Evolutionary conservation across 805 yeast species (phyloP).

Genomic region (Barnettozyma siamensis): DNA sequence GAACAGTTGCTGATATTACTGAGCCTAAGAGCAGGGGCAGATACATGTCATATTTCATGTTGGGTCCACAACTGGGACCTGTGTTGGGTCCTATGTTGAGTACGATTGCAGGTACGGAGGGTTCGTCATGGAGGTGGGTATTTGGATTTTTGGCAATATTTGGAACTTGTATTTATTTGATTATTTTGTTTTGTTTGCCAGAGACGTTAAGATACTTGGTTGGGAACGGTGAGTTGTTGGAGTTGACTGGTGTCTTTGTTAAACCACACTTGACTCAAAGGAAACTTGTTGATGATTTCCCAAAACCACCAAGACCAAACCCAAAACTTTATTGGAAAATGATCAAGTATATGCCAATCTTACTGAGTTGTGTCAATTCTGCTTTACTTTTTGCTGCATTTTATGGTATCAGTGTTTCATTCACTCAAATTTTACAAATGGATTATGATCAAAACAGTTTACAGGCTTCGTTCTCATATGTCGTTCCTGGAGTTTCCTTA

Average conservation of each 20-base stretch:
- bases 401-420: conserved; percentile 47
- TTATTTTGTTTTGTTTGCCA: conserved; percentile 59
- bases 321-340: conserved; percentile 32
- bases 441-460: conserved; percentile 33
- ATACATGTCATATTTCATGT: conserved; percentile 78
- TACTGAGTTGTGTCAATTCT: conserved; percentile 40
- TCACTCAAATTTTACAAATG: conserved; percentile 34
- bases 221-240: conserved; percentile 39
- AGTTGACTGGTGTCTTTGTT: conserved; percentile 22
- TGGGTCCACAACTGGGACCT: conserved; percentile 88
- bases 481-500: conserved; percentile 48
- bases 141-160: conserved; percentile 72
- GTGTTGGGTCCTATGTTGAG: conserved; percentile 81
- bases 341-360: conserved; percentile 37
- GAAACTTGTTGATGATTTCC: conserved; percentile 26
- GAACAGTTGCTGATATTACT: conserved; percentile 75
- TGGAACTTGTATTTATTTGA: conserved; percentile 46
- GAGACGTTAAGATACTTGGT: conserved; percentile 71
- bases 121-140: conserved; percentile 76
- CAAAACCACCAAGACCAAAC: conserved; percentile 42
- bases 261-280: conserved; percentile 27
- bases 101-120: conserved; percentile 60
- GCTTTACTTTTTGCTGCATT: conserved; percentile 50
- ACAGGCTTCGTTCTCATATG: conserved; percentile 39
- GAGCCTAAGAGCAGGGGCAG: conserved; percentile 64